phyloP scores from a whole-genome alignment of 2,329 filamentous ascomycete species.

The Venturia aucupariae region DNA sequence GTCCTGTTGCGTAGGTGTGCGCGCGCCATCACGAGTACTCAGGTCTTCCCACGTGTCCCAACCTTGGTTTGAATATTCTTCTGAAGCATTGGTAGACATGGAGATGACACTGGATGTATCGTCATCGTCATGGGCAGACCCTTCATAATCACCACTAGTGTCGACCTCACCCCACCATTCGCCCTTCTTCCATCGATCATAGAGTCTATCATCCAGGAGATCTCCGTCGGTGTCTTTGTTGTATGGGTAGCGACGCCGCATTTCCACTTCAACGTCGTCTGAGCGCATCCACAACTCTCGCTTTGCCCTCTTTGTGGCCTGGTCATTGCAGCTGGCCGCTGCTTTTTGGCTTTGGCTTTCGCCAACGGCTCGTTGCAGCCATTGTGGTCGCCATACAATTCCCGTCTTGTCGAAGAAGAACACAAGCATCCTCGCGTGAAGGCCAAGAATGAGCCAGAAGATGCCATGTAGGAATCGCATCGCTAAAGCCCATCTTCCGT shows the following conservation, averaged over 20 bases:
- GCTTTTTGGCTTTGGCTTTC: constrained; percentile 22
- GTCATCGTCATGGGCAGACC: constrained; percentile 37
- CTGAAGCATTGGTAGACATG: constrained; percentile 40
- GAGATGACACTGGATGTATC: constrained; percentile 79
- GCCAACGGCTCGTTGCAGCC: constrained; percentile 48
- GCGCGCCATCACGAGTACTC: constrained; percentile 34
- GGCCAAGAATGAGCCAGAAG: constrained; percentile 52
- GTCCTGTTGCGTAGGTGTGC: constrained; percentile 64
- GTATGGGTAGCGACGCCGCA: constrained; percentile 43
- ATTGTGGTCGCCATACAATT: constrained; percentile 52
- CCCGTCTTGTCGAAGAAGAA: constrained; percentile 50
- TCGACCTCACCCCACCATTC: constrained; percentile 81
- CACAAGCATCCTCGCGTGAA: constrained; percentile 47
- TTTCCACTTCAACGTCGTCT: constrained; percentile 70
- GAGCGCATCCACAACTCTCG: constrained; percentile 37
- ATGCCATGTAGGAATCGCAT: constrained; percentile 71
- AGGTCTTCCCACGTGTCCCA: constrained; percentile 27
- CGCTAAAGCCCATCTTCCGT: constrained; percentile 60
- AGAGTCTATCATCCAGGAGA: constrained; percentile 60
- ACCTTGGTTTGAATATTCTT: constrained; percentile 29
- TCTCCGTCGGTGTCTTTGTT: not conserved
- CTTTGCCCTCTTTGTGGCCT: constrained; percentile 34
- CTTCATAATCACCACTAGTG: constrained; percentile 67
- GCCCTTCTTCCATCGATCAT: constrained; percentile 74
- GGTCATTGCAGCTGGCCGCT: constrained; percentile 15